A percentile compares a stretch with the other conserved stretches of the same genome.
Evolutionary conservation across 2,329 filamentous ascomycete genomes (phyloP).

Genomic region (Stachybotrys echinatus): DNA sequence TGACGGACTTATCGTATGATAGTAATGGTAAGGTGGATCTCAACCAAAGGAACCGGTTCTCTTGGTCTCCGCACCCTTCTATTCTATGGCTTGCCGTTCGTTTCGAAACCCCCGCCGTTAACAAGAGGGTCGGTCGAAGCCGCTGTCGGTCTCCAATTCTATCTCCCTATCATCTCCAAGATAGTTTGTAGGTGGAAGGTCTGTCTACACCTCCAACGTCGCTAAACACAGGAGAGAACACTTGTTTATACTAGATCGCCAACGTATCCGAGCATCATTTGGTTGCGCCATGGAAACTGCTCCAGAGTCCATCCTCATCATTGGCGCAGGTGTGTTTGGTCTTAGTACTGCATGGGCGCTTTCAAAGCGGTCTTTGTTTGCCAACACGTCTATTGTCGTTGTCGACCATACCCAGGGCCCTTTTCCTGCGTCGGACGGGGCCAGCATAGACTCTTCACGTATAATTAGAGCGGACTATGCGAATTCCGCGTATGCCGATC

Average conservation of each 20-base stretch:
- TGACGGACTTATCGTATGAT: too few relatives aligned
- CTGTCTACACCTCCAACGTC: too few relatives aligned
- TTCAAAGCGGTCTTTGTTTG: slow-evolving; percentile 52
- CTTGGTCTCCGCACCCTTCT: neutral
- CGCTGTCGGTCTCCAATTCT: too few relatives aligned
- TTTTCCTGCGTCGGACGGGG: slow-evolving; percentile 55
- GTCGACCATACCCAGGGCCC: slow-evolving; percentile 51
- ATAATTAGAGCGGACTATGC: slow-evolving; percentile 75
- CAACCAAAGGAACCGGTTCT: too few relatives aligned
- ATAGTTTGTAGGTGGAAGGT: too few relatives aligned
- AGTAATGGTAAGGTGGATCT: too few relatives aligned
- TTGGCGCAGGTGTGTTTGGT: slow-evolving; percentile 64
- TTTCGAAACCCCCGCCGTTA: too few relatives aligned
- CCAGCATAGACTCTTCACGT: slow-evolving; percentile 58
- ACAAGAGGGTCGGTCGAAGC: too few relatives aligned
- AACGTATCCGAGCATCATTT: too few relatives aligned
- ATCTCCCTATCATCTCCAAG: too few relatives aligned
- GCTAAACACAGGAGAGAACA: too few relatives aligned
- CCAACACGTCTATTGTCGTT: slow-evolving; percentile 49
- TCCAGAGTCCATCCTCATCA: slow-evolving; percentile 55
- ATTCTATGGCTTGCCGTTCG: neutral
- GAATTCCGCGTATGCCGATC: slow-evolving; percentile 66
- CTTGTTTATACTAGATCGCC: too few relatives aligned
- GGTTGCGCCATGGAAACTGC: slow-evolving; percentile 22
- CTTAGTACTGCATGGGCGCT: slow-evolving; percentile 62